phyloP scores from a whole-genome alignment of 106 monocot species.

The Xerophyta viscosa region DNA sequence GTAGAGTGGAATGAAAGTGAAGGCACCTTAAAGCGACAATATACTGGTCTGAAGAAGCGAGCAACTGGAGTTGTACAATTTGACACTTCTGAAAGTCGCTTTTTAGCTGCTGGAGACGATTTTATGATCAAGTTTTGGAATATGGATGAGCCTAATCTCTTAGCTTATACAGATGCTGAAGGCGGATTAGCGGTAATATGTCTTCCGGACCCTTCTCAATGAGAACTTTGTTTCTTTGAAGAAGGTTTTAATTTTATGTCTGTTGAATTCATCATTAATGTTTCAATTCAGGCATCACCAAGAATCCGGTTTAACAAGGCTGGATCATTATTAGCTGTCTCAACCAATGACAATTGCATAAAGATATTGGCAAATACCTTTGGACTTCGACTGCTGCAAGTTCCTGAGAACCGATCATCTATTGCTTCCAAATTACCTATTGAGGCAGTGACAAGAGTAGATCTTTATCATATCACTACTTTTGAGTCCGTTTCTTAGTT shows the following conservation, averaged over 20 bases:
- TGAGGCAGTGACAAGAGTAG: background rate
- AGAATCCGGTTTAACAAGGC: conserved; percentile 77
- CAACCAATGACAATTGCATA: conserved; percentile 63
- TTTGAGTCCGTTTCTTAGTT: background rate
- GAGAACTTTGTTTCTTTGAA: background rate
- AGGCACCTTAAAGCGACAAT: conserved; percentile 75
- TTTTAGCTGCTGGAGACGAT: conserved; percentile 84
- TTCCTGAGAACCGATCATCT: conserved; percentile 26
- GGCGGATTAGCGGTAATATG: conserved; percentile 64
- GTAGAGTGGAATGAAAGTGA: conserved; percentile 96
- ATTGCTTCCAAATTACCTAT: background rate
- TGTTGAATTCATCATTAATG: background rate
- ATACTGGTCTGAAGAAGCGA: conserved; percentile 56
- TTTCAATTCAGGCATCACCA: conserved; percentile 39
- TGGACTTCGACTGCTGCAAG: conserved; percentile 44
- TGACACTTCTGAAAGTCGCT: conserved; percentile 70
- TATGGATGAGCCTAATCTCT: conserved; percentile 57
- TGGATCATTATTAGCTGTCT: conserved; percentile 74
- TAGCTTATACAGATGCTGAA: conserved; percentile 63
- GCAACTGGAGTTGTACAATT: conserved; percentile 64
- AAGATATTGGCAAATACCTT: conserved; percentile 81
- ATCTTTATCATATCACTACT: background rate
- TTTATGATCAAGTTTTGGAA: conserved; percentile 80
- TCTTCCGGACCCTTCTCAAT: background rate
- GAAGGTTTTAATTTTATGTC: background rate